These are phyloP conservation scores for Diutina siamensis DNA, from an alignment of 1,139 yeast genomes.

Conservation along the genomic window DNA sequence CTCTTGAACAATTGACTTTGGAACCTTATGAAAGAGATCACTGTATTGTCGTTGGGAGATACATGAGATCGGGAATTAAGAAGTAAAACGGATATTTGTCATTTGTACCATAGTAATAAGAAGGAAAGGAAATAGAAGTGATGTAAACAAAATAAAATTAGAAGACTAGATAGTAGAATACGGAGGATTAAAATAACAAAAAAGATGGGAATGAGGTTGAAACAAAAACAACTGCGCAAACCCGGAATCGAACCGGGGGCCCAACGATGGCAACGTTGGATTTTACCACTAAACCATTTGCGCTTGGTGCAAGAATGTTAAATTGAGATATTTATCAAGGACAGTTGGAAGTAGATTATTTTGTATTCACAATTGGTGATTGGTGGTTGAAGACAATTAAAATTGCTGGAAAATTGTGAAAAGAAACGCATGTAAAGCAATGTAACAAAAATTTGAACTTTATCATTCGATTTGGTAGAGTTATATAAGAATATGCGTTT, in stretches of 20 bases:
- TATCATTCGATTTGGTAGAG: no score
- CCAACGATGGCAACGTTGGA: conserved; percentile 5
- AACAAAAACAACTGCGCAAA: not conserved
- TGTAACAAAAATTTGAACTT: no score
- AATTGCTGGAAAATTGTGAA: no score
- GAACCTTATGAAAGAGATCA: conserved; percentile 99
- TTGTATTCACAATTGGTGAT: no score
- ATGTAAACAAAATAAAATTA: not conserved
- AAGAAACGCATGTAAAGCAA: no score
- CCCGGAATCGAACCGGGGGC: conserved; percentile 6
- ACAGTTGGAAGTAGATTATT: no score
- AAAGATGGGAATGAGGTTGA: not conserved
- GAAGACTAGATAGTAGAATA: no score
- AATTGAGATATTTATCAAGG: not conserved
- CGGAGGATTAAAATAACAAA: no score
- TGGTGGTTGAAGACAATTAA: no score
- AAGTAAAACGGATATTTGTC: conserved; percentile 19
- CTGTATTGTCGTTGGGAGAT: conserved; percentile 95
- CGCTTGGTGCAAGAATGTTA: not conserved
- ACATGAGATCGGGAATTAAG: conserved; percentile 80
- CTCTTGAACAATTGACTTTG: conserved; percentile 93
- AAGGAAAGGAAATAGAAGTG: not conserved
- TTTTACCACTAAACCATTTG: conserved; percentile 5
- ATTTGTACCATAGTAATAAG: conserved; percentile 5
- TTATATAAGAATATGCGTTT: no score